Percentiles rank a stretch among this genome's conserved stretches.
Conservation (phyloP, 306 rosid genomes). For the Pyrus pyrifolia region DNA sequence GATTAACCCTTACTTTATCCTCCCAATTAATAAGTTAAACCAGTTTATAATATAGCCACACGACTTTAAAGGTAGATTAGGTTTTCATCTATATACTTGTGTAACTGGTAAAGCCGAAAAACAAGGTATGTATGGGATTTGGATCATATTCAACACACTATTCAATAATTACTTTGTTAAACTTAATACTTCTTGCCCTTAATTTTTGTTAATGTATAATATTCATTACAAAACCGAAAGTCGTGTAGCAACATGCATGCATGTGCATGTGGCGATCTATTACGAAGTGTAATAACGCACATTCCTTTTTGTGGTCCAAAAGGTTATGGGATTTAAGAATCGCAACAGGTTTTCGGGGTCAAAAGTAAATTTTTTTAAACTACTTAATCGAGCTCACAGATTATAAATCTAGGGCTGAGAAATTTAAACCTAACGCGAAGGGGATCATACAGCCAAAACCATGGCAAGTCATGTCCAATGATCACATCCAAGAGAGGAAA, state of each 20-base stretch:
- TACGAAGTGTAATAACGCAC: too few species aligned
- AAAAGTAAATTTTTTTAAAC: background rate
- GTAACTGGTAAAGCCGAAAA: slow-evolving; percentile 25
- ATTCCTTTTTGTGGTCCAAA: too few species aligned
- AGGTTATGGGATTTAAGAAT: too few species aligned
- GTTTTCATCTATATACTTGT: slow-evolving; percentile 30
- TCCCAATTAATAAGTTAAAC: background rate
- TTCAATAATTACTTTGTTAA: background rate
- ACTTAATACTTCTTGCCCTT: too few species aligned
- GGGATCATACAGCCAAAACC: background rate
- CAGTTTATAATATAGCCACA: background rate
- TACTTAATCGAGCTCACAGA: background rate
- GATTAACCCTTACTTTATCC: too few species aligned
- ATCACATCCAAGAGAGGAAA: background rate
- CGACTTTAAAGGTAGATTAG: slow-evolving; percentile 22
- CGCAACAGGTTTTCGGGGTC: background rate
- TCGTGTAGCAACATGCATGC: too few species aligned
- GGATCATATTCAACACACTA: slow-evolving; percentile 4
- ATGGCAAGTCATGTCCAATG: background rate
- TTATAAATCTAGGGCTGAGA: background rate
- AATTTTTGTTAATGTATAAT: too few species aligned
- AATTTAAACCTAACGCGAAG: background rate
- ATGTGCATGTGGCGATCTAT: too few species aligned
- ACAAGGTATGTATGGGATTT: slow-evolving; percentile 38
- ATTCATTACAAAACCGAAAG: too few species aligned